Evolutionary conservation across 2,329 filamentous ascomycete species (phyloP).

Genomic region (Ophiostoma fasciatum): DNA sequence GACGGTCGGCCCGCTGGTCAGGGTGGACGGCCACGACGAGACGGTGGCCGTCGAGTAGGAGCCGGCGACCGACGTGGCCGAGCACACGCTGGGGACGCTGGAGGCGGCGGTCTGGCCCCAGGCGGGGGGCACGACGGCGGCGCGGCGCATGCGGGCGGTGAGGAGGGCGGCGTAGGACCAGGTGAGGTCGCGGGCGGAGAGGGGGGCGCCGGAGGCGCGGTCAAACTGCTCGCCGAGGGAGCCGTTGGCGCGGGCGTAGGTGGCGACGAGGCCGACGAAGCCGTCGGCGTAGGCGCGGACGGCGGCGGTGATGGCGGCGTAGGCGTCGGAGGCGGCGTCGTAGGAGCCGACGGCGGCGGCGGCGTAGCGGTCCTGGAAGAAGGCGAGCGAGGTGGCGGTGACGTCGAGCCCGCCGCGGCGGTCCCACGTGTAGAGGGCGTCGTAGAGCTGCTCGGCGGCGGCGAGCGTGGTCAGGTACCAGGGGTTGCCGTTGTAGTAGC

Average conservation of each 20-base stretch:
- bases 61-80: slow-evolving; percentile 29
- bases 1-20: slow-evolving; percentile 13
- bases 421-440: slow-evolving; percentile 59
- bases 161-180: slow-evolving; percentile 63
- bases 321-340: slow-evolving; percentile 21
- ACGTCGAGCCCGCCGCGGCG: slow-evolving; percentile 47
- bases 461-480: slow-evolving; percentile 61
- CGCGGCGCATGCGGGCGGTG: slow-evolving; percentile 43
- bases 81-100: slow-evolving; percentile 32
- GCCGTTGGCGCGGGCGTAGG: slow-evolving; percentile 48
- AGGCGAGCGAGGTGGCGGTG: slow-evolving; percentile 47
- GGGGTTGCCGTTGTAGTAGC: slow-evolving; percentile 65
- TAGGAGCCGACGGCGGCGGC: slow-evolving; percentile 49
- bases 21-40: slow-evolving; percentile 2
- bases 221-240: slow-evolving; percentile 53
- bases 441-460: slow-evolving; percentile 67
- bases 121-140: slow-evolving; percentile 38
- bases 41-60: slow-evolving; percentile 30
- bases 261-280: slow-evolving; percentile 46
- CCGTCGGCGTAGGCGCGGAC: slow-evolving; percentile 43
- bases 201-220: slow-evolving; percentile 31
- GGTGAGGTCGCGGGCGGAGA: slow-evolving; percentile 53
- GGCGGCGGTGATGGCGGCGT: slow-evolving; percentile 39
- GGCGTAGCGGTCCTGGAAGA: slow-evolving; percentile 54
- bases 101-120: slow-evolving; percentile 22